Conservation (phyloP, 2,329 filamentous ascomycete genomes). For the Arthrinium puccinioides region DNA sequence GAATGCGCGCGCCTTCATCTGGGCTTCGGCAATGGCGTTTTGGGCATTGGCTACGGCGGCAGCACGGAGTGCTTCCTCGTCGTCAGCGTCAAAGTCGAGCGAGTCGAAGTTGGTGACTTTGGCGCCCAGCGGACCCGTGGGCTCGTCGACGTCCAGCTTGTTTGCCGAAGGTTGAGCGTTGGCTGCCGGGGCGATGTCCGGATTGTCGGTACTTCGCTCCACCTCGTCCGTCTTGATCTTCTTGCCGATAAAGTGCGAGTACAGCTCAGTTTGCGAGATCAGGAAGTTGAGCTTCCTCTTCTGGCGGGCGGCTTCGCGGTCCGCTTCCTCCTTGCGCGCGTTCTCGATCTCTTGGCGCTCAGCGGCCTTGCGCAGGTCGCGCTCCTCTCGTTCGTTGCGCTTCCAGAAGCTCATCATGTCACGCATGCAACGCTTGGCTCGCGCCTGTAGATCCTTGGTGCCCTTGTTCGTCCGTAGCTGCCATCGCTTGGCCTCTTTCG, state of each 20-base stretch:
- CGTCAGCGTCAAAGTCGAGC: constrained; percentile 91
- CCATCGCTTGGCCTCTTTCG: constrained; percentile 96
- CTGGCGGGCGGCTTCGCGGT: constrained; percentile 93
- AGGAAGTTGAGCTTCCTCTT: constrained; percentile 99
- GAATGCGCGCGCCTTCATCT: constrained; percentile 88
- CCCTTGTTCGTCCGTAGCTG: constrained; percentile 97
- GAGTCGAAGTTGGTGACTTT: constrained; percentile 94
- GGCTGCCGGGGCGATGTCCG: constrained; percentile 55
- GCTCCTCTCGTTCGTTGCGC: constrained; percentile 94
- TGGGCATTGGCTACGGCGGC: constrained; percentile 95
- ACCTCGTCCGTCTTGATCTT: constrained; percentile 98
- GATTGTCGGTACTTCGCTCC: constrained; percentile 80
- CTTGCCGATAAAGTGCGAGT: constrained; percentile 98
- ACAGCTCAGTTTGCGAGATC: constrained; percentile 96
- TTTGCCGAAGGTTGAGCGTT: constrained; percentile 31
- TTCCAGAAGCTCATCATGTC: constrained; percentile 99
- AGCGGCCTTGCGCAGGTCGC: constrained; percentile 85
- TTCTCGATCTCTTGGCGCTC: constrained; percentile 96
- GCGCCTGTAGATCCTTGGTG: constrained; percentile 92
- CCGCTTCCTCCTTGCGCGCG: constrained; percentile 92
- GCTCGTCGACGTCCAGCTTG: constrained; percentile 42
- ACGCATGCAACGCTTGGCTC: constrained; percentile 96
- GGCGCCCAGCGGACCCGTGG: constrained; percentile 44
- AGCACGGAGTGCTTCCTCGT: constrained; percentile 71
- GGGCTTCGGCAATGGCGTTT: constrained; percentile 88